phyloP scores from a whole-genome alignment of 306 rosid genomes.

The Vigna angularis region DNA sequence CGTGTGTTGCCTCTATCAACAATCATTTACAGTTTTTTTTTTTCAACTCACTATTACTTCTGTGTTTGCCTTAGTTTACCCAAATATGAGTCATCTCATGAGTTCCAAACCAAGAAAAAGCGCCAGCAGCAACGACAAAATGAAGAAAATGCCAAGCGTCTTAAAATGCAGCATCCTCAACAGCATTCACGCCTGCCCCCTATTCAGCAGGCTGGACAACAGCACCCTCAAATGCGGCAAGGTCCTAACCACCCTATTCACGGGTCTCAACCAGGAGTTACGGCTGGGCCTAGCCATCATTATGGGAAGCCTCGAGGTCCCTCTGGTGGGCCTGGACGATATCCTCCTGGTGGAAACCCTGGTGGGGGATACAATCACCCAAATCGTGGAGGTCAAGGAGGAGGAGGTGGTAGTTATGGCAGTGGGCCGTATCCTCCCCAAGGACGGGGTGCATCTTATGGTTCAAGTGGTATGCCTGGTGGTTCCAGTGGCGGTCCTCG shows the following conservation, averaged over 20 bases:
- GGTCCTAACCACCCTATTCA: conserved; percentile 59
- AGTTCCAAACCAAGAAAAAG: conserved; percentile 82
- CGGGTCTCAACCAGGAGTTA: conserved; percentile 55
- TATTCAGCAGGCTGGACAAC: conserved; percentile 58
- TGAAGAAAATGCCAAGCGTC: conserved; percentile 72
- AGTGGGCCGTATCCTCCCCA: conserved; percentile 74
- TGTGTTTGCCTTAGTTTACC: conserved; percentile 62
- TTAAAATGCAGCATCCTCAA: conserved; percentile 65
- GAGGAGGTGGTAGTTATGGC: conserved; percentile 46
- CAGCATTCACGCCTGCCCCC: conserved; percentile 62
- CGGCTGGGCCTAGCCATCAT: conserved; percentile 66
- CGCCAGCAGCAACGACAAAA: conserved; percentile 76
- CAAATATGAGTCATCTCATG: conserved; percentile 76
- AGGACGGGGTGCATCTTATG: conserved; percentile 63
- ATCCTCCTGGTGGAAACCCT: conserved; percentile 63
- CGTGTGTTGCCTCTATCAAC: conserved; percentile 18
- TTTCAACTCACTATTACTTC: conserved; percentile 24
- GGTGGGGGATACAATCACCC: conserved; percentile 57
- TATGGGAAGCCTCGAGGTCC: conserved; percentile 66
- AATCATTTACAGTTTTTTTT: not conserved
- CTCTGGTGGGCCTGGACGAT: conserved; percentile 63
- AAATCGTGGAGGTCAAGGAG: conserved; percentile 64
- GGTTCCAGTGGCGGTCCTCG: conserved; percentile 61
- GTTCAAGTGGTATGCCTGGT: conserved; percentile 56
- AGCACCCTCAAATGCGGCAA: conserved; percentile 52